A percentile compares a stretch with the other conserved stretches of the same genome.
phyloP scores from a whole-genome alignment of 1,284 basidiomycete genomes.

The Ustilago vetiveriae region DNA sequence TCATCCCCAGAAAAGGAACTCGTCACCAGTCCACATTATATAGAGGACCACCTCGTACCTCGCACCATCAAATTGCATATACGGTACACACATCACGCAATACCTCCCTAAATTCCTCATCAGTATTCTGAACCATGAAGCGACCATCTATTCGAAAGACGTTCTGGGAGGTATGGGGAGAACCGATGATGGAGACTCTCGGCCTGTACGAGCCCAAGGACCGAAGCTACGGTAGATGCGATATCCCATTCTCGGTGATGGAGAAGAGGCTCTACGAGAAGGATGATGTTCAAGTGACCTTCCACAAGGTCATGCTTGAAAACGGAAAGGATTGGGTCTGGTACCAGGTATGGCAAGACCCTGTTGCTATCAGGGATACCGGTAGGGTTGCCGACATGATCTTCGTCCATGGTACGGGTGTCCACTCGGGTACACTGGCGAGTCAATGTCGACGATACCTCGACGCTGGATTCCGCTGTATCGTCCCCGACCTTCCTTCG shows the following conservation, averaged over 20 bases:
- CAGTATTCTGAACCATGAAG: not conserved
- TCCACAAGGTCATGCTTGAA: slow-evolving; percentile 56
- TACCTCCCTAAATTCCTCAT: no score
- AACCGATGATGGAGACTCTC: slow-evolving; percentile 37
- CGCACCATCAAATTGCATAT: no score
- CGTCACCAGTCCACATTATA: no score
- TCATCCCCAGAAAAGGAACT: no score
- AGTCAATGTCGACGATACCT: slow-evolving; percentile 63
- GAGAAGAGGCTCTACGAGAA: slow-evolving; percentile 62
- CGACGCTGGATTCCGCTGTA: slow-evolving; percentile 60
- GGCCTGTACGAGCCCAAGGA: slow-evolving; percentile 53
- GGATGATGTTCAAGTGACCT: slow-evolving; percentile 56
- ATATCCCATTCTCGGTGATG: slow-evolving; percentile 60
- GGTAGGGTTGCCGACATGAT: slow-evolving; percentile 60
- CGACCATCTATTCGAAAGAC: slow-evolving; percentile 16
- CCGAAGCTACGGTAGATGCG: slow-evolving; percentile 53
- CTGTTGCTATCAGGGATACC: slow-evolving; percentile 39
- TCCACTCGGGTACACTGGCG: slow-evolving; percentile 63
- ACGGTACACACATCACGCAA: no score
- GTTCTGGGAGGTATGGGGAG: slow-evolving; percentile 58
- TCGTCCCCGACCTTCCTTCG: slow-evolving; percentile 62
- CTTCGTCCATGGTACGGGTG: slow-evolving; percentile 65
- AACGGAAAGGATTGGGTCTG: slow-evolving; percentile 64
- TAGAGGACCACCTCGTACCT: no score
- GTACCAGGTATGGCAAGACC: slow-evolving; percentile 65